These are phyloP conservation scores for Peronospora farinosa DNA, from an alignment of 352 stramenopile genomes.

Conservation along the genomic window DNA sequence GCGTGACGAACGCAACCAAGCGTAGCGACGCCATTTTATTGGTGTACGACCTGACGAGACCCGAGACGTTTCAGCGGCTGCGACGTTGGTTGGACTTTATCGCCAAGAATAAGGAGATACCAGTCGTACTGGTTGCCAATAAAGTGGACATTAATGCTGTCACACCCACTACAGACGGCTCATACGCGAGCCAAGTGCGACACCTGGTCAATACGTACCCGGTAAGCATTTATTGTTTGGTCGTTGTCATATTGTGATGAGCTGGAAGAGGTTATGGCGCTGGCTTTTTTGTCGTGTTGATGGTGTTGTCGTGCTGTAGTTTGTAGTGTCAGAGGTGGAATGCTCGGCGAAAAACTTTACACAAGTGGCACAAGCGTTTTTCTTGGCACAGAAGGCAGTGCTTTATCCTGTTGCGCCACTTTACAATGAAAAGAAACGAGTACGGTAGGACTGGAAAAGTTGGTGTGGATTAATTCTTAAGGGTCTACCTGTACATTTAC, in stretches of 20 bases:
- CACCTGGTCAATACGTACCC: slow-evolving; percentile 68
- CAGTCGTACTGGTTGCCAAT: slow-evolving; percentile 85
- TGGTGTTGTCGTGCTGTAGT: slow-evolving; percentile 31
- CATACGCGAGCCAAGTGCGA: slow-evolving; percentile 66
- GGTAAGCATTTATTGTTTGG: slow-evolving; percentile 18
- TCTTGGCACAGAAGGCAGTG: slow-evolving; percentile 85
- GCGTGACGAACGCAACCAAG: slow-evolving; percentile 79
- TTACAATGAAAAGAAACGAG: slow-evolving; percentile 80
- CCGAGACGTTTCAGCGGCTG: slow-evolving; percentile 80
- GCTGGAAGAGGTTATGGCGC: too few relatives aligned
- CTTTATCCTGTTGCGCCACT: slow-evolving; percentile 84
- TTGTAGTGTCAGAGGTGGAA: slow-evolving; percentile 75
- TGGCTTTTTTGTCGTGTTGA: background rate
- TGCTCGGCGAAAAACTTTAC: slow-evolving; percentile 87
- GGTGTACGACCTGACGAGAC: slow-evolving; percentile 81
- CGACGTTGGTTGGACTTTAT: slow-evolving; percentile 83
- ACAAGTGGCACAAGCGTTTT: slow-evolving; percentile 84
- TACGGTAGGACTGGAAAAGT: slow-evolving; percentile 16
- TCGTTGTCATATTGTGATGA: background rate
- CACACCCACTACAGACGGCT: slow-evolving; percentile 46
- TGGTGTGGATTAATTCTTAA: background rate
- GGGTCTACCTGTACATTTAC: background rate
- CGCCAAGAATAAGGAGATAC: slow-evolving; percentile 79
- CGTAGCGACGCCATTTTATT: slow-evolving; percentile 81
- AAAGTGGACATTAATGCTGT: slow-evolving; percentile 82